Evolutionary conservation across 2,329 filamentous ascomycete genomes (phyloP), one percentile per base, ranked within the genome.

Genomic region (Fusarium nygamai): DNA sequence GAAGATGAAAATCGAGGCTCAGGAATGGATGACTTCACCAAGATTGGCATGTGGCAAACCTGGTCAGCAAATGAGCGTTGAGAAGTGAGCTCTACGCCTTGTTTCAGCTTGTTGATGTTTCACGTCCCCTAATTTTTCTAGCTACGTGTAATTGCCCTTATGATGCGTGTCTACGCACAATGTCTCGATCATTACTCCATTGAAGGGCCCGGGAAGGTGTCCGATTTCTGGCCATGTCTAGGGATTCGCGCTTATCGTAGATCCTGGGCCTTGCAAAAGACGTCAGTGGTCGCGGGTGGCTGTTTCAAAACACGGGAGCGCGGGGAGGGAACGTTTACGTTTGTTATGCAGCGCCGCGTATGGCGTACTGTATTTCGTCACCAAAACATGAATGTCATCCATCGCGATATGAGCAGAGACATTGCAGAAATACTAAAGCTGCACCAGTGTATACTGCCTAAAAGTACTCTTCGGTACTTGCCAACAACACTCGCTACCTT

Each of bases 41-140:
- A 39, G n/a, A 53, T 61, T 67, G 66, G 73, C 61, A 77, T 77
- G 75, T 76, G 75, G 73, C 75, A 75, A 78, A 76, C 63, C 13
- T 20, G 29, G 36, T 9, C 27, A 39, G 31, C 67, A 31, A 70
- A 70, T 70, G 22, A 70, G 31, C 43, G 65, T 66, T 54, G 44
- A 50, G 34, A 47, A 61, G 33, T 27, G 38, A 47, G 56, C 41
- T 53, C 38, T 51, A 24, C 44, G 50, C 34, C 47, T 43, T 69
- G 67, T 74, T 74, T 73, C 70, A 73, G 53, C 12, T 44, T 73
- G 48, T 61, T 57, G 61, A 67, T 47, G 63, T 72, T 59, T 72
- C 69, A 62, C 44, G 54, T 62, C 69, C 61, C 69, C 53, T 71
- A 44, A 61, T 54, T 38, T 65, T 53, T 51, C n/a, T 58, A 43